phyloP scores from a whole-genome alignment of 31 red algal species.

The Endocladia muricata region DNA sequence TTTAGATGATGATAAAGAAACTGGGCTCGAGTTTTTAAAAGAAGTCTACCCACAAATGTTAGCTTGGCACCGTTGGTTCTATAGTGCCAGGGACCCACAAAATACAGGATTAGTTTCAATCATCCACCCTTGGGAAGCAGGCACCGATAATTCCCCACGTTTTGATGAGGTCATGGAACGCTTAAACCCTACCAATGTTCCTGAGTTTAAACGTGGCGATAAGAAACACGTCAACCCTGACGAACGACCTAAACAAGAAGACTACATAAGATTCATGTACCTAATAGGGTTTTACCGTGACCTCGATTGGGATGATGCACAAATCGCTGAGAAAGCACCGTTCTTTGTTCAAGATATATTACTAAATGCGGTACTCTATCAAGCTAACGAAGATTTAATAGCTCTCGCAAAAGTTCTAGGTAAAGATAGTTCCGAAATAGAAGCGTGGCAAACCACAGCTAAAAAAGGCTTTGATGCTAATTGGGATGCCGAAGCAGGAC shows the following conservation, averaged over 20 bases:
- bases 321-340: not conserved
- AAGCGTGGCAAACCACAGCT: too few species aligned
- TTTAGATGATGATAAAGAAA: too few species aligned
- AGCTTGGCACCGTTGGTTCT: too few species aligned
- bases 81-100: too few species aligned
- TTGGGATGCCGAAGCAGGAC: too few species aligned
- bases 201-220: not conserved
- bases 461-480: too few species aligned
- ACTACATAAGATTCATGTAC: not conserved
- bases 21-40: too few species aligned
- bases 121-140: not conserved
- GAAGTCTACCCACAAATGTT: too few species aligned
- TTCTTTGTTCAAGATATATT: not conserved
- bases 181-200: not conserved
- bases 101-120: too few species aligned
- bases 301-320: not conserved
- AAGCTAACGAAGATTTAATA: conserved; percentile 2
- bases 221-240: not conserved
- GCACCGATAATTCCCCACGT: not conserved
- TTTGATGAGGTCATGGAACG: not conserved
- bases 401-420: not conserved
- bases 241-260: not conserved
- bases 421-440: too few species aligned
- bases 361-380: not conserved
- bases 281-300: not conserved